Base-by-base conservation (phyloP, 768 basidiomycete genomes). In the Dacryopinax primogenitus region DNA sequence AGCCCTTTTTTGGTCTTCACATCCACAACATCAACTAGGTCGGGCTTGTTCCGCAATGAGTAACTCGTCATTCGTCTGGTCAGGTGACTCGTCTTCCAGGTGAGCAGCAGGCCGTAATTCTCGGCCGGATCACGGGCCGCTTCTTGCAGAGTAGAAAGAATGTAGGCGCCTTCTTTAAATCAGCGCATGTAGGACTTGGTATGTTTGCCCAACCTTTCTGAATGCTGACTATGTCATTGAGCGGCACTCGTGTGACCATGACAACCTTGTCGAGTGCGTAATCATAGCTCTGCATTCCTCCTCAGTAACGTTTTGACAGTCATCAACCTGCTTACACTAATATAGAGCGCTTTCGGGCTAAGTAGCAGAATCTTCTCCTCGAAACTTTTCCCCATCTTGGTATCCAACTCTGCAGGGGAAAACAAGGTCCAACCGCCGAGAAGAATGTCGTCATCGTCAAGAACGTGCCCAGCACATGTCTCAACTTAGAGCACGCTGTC, bases 351-450 rank as follows among this genome's bases (percentile, higher is more conserved):
- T 39, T 70, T 70, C 6, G 66, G 71, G 23, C 75, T 77, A 74
- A 98, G 73, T 0, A 99, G 76, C 18, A 98, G 68, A 1, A 99
- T 85, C 74, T 97, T 98, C 78, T 98, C 96, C 76, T 97, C 94
- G 68, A 92, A 92, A 68, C 84, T 87, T 39, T 87, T 81, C n/a
- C 83, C 81, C 6, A 89, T 71, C 73, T 81, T 90, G 62, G 79
- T 76, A 70, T 88, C 89, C 63, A 89, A 72, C 63, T 87, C 83
- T 68, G 85, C 83, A 0, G 96, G 96, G 0, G 90, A 83, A 68
- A 98, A 86, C 30, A 98, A 72, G 0, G 94, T 97, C 95, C 96
- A 98, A 1, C 92, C 95, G 3, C 83, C 85, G 3, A 92, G 71
- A 45, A 92, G 74, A 1, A 82, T 78, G 72, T 99, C 92, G 15